Conservation (phyloP, 805 yeast genomes). For the Schizosaccharomyces pombe region ASM294v3 CU329670.1:5228501-5229000, state of each 20-base stretch:
- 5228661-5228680: background rate
- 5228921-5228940: constrained; percentile 7
- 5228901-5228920: constrained; percentile 6
- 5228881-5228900: constrained; percentile 1
- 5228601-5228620: background rate
- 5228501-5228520: background rate
- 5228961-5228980: constrained; percentile 24
- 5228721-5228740: background rate
- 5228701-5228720: background rate
- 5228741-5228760: background rate
- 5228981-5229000: constrained; percentile 19
- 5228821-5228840: background rate
- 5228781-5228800: background rate
- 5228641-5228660: background rate
- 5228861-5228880: constrained; percentile 15
- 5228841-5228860: constrained; percentile 4
- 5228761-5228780: background rate
- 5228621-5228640: background rate
- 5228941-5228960: constrained; percentile 9
- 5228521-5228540: background rate
- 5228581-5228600: background rate
- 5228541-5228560: background rate
- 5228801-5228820: background rate
- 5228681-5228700: background rate
- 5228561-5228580: background rate